Evolutionary conservation across 345 rosid species (phyloP).

Genomic region (Salix udensis): DNA sequence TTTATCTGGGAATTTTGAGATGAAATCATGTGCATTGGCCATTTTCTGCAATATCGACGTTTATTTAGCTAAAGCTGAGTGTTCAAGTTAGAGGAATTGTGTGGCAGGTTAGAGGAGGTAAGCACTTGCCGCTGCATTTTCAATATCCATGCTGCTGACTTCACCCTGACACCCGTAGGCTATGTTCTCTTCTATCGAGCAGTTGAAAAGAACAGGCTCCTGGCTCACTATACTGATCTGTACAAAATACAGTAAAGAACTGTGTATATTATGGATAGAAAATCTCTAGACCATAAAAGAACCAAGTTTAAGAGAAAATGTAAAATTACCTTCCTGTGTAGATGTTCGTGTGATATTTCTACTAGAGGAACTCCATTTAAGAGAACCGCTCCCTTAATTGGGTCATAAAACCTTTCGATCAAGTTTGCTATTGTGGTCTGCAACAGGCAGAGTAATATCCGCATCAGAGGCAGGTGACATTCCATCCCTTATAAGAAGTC

Average conservation of each 20-base stretch:
- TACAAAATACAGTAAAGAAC: neutral
- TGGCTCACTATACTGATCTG: constrained; percentile 92
- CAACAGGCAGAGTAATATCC: constrained; percentile 12
- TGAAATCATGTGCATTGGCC: constrained; percentile 93
- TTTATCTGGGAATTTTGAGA: constrained; percentile 72
- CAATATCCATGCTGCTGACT: constrained; percentile 47
- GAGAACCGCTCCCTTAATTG: constrained; percentile 69
- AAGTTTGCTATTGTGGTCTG: constrained; percentile 94
- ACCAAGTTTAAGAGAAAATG: neutral
- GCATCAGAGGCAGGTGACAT: neutral
- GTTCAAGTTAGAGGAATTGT: neutral
- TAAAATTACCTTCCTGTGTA: constrained; percentile 60
- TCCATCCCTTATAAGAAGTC: neutral
- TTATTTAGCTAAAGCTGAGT: neutral
- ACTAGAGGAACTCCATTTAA: constrained; percentile 74
- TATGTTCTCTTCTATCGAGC: constrained; percentile 52
- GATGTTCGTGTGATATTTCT: constrained; percentile 76
- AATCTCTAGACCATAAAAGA: neutral
- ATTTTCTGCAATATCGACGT: constrained; percentile 57
- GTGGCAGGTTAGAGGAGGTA: neutral
- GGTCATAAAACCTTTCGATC: constrained; percentile 90
- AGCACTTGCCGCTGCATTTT: constrained; percentile 66
- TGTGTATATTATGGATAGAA: neutral
- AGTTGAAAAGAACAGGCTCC: constrained; percentile 81
- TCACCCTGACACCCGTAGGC: constrained; percentile 70